Evolutionary conservation across 306 rosid genomes (phyloP), one percentile per base, ranked within the genome.

Genomic region (Dalbergia oliveri): DNA sequence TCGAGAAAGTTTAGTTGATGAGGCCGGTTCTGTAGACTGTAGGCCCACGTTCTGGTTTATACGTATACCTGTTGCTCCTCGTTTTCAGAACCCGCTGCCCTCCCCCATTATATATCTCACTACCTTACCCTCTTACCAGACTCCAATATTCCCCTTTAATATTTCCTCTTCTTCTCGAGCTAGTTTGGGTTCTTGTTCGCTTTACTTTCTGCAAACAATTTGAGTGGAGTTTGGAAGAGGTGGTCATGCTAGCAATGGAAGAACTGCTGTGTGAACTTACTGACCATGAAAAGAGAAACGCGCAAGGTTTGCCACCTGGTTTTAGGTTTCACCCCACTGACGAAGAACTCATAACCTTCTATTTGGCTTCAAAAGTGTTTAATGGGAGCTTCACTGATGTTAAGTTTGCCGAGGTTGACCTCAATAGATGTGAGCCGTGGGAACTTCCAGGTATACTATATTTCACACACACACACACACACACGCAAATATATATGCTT

Each of bases 291-390:
- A 90, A 82, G 63, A 41, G 82, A 16, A 89, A 74, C 67, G 86
- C 84, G 35, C 96, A 81, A 79, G 96, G 96, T 15, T 82, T 93
- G 61, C 97, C 96, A 9, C 97, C 97, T 0, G 97, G 97, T 15
- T 93, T 93, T 61, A 83, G 96, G 79, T 93, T 91, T 75, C 97
- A 93, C 82, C 97, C 97, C 0, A 93, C 97, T 12, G 97, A 93
- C 21, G 92, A 93, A 79, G 97, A 93, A 75, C 96, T 93, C 9
- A 82, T 93, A 8, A 87, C 96, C 60, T 88, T 85, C 19, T 93
- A 91, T 63, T 71, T 93, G 31, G 91, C 91, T 79, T 88, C 94
- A 4, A 93, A 93, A 60, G 88, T 93, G 14, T 89, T 78, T 35
- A 80, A 85, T 68, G 86, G 77, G 0, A 53, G 16, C 71, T 82